A percentile compares a stretch with the other conserved stretches of the same genome.
Evolutionary conservation across 352 stramenopile species (phyloP).

Genomic region (Phytophthora pistaciae): DNA sequence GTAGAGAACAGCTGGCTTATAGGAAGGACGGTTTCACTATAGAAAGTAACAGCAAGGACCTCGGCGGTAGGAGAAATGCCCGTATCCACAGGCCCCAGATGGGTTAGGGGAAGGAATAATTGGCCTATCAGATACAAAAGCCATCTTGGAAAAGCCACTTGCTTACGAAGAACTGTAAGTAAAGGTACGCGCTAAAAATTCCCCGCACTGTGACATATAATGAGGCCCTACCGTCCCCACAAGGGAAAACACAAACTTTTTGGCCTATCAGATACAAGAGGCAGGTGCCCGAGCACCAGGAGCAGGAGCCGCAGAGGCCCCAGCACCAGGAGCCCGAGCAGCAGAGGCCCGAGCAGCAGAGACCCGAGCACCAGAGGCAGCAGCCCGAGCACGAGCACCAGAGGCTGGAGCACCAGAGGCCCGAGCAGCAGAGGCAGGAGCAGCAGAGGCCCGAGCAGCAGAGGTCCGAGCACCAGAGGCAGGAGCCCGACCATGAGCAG

Average conservation of each 20-base stretch:
- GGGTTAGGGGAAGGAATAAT: not conserved
- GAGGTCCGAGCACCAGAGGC: no score
- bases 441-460: no score
- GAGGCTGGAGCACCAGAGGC: no score
- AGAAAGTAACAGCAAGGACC: not conserved
- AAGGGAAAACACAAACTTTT: not conserved
- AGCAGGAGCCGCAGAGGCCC: no score
- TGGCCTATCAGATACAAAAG: not conserved
- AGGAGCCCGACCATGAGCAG: no score
- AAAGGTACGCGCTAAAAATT: not conserved
- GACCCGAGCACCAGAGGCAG: no score
- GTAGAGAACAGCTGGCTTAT: not conserved
- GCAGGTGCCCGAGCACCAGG: no score
- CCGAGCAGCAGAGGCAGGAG: no score
- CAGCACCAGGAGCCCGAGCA: no score
- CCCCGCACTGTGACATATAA: not conserved
- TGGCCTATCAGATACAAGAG: not conserved
- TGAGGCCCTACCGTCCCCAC: not conserved
- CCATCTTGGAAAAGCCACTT: not conserved
- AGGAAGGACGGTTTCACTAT: not conserved
- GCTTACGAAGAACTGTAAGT: not conserved
- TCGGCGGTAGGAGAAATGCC: not conserved
- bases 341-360: no score
- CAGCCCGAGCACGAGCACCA: no score
- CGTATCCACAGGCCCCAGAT: not conserved